Base-by-base conservation (phyloP, 2,329 filamentous ascomycete species). In the Colletotrichum sansevieriae region DNA sequence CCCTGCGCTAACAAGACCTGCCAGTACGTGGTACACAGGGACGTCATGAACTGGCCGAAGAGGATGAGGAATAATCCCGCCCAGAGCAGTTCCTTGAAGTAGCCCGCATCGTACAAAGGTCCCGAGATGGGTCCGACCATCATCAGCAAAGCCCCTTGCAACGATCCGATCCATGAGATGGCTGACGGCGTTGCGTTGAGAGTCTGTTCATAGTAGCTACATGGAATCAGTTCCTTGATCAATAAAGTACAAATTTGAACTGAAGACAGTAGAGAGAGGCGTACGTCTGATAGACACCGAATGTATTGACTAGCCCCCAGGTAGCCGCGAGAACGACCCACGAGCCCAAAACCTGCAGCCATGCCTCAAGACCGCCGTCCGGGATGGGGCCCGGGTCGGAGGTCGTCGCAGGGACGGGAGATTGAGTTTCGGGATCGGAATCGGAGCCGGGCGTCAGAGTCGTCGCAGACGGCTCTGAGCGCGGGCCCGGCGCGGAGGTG, bases 91-190 rank as follows among this genome's bases (percentile, higher is more conserved):
- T 73, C 68, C 13, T 78, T 75, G 67, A 79, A 80, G 73, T 83
- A 76, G n/a, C 83, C 83, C 12, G 76, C 76, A 68, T 85, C 83
- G 66, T 80, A 82, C 0, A 83, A 71, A 2, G 80, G 80, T 1
- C 83, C 83, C 7, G 78, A 76, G 52, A 83, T 69, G 41, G 80
- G 73, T 29, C 81, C 81, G 15, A 79, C 66, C 39, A 82, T 74
- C 72, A 83, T 76, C 49, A 84, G 73, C 29, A 83, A 75, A 43
- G 79, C 80, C 7, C 75, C 75, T 68, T 84, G 82, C 10, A 83
- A 71, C 15, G 81, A 80, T 35, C 79, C 82, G 64, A 84, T 82
- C 82, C 82, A 83, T 4, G 82, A 82, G 47, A 85, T 83, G 44
- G 76, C 73, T 1, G 80, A 82, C 1, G 81, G 73, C 1, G 78